A percentile compares a stretch with the other conserved stretches of the same genome.
Evolutionary conservation across 495 filamentous ascomycete genomes (phyloP).

Genomic region (Trichoderma asperelloides): DNA sequence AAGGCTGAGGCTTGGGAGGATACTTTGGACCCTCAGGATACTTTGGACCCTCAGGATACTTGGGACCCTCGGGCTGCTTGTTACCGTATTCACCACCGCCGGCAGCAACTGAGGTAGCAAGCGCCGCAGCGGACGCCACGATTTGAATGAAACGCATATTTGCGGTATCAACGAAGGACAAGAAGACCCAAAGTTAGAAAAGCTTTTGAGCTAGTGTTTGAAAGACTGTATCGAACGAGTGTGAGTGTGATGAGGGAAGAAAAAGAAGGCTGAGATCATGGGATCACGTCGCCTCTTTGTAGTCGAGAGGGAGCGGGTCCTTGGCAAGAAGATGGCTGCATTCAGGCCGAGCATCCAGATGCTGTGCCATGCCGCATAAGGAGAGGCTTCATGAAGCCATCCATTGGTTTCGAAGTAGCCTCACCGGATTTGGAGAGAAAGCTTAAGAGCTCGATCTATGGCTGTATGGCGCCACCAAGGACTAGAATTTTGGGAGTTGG

Average conservation of each 20-base stretch:
- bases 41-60: not conserved
- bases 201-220: not conserved
- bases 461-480: not conserved
- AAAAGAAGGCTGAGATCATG: not conserved
- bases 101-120: conserved; percentile 19
- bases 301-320: not conserved
- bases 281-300: not conserved
- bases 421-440: not conserved
- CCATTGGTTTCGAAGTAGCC: not conserved
- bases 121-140: conserved; percentile 26
- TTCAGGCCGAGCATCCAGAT: not conserved
- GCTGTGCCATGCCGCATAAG: not conserved
- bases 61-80: too few relatives aligned
- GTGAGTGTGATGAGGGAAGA: not conserved
- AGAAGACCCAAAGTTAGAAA: conserved; percentile 10
- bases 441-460: not conserved
- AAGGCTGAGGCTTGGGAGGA: too few relatives aligned
- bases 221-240: not conserved
- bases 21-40: not conserved
- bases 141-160: conserved; percentile 30
- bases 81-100: not conserved
- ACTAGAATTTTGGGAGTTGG: not conserved
- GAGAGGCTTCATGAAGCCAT: not conserved
- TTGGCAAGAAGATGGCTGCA: not conserved
- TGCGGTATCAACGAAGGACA: conserved; percentile 17